These are phyloP conservation scores for Aspergillus baeticus DNA, from an alignment of 495 filamentous ascomycete species.

Conservation along the genomic window DNA sequence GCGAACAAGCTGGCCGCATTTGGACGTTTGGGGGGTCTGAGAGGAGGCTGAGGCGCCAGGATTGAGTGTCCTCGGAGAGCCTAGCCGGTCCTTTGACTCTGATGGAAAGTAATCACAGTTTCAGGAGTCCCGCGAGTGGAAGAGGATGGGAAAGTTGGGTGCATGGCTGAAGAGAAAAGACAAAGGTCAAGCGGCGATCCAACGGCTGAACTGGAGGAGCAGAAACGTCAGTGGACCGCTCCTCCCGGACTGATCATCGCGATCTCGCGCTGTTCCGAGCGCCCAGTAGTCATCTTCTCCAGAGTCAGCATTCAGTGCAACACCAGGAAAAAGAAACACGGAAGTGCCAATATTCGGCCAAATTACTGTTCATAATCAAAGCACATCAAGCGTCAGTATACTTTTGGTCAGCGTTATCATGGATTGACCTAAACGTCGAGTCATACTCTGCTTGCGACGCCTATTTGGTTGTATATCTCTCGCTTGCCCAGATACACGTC, in stretches of 20 bases:
- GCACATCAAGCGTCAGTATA: too few species aligned
- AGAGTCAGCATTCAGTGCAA: slow-evolving; percentile 9
- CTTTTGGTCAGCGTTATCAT: too few species aligned
- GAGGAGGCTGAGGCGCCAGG: slow-evolving; percentile 12
- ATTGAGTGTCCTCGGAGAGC: neutral
- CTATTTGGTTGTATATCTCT: neutral
- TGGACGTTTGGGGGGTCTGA: slow-evolving; percentile 10
- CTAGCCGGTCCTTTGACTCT: neutral
- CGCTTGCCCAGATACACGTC: neutral
- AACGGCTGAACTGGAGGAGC: slow-evolving; percentile 21
- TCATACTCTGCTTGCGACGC: neutral
- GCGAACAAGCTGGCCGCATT: slow-evolving; percentile 13
- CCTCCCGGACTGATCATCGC: slow-evolving; percentile 7
- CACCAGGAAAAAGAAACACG: neutral
- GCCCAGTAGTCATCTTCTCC: neutral
- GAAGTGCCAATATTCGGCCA: too few species aligned
- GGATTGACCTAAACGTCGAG: too few species aligned
- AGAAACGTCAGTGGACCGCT: slow-evolving; percentile 19
- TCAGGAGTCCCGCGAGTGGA: neutral
- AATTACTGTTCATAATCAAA: too few species aligned
- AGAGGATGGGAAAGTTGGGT: neutral
- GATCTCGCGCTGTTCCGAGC: neutral
- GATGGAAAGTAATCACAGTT: neutral
- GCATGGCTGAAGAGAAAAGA: slow-evolving; percentile 15
- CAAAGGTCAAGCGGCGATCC: slow-evolving; percentile 22